phyloP scores from a whole-genome alignment of 2,329 filamentous ascomycete genomes.

The Xylaria sp. region DNA sequence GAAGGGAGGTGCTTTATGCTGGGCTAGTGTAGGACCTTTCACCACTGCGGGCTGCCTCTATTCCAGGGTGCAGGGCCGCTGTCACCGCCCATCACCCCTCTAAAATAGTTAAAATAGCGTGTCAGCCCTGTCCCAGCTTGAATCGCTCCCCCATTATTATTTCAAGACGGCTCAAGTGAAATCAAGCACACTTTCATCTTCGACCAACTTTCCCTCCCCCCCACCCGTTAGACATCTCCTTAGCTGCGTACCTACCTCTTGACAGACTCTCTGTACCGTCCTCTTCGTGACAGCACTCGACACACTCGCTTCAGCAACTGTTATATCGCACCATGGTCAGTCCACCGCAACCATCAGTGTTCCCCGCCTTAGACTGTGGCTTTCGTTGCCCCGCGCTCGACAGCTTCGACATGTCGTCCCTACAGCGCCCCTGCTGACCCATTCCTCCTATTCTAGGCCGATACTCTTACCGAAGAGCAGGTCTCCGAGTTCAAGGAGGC shows the following conservation, averaged over 20 bases:
- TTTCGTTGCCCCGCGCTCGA: conserved; percentile 39
- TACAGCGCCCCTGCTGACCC: conserved; percentile 38
- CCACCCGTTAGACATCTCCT: conserved; percentile 22
- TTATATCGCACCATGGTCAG: conserved; percentile 34
- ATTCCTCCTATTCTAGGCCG: conserved; percentile 70
- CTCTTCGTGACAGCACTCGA: conserved; percentile 9
- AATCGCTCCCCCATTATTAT: conserved; percentile 24
- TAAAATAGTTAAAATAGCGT: conserved; percentile 22
- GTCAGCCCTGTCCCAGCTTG: conserved; percentile 32
- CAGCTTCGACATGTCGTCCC: conserved; percentile 28
- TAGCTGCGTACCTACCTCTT: conserved; percentile 25
- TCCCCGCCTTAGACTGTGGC: conserved; percentile 38
- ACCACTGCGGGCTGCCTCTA: conserved; percentile 6
- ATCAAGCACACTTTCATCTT: conserved; percentile 16
- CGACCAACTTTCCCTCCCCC: conserved; percentile 25
- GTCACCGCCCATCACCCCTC: conserved; percentile 1
- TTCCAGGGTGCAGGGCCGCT: background rate
- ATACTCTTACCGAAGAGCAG: conserved; percentile 99
- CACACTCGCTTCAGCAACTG: conserved; percentile 25
- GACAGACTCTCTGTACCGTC: background rate
- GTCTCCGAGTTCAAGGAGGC: conserved; percentile 99
- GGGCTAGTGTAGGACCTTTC: conserved; percentile 5
- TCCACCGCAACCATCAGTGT: conserved; percentile 7
- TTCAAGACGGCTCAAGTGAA: conserved; percentile 24
- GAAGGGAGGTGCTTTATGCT: background rate